Base-by-base conservation (phyloP, 345 rosid species). In the Sonneratia alba region DNA sequence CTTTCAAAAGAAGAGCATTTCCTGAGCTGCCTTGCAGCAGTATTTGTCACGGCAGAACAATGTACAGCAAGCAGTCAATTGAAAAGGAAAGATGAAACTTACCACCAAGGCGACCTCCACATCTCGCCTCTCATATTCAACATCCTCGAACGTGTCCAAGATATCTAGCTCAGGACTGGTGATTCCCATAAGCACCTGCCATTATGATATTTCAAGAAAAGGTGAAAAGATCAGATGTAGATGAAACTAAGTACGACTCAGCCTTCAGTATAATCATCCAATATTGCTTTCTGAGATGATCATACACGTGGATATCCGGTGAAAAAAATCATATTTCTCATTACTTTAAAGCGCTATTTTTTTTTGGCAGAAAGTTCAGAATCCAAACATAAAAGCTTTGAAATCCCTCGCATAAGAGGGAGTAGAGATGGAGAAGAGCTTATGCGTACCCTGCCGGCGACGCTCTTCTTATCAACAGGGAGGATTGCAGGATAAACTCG, bases 401-500 rank as follows among this genome's bases (percentile, higher is more conserved):
- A 22, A 47, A 13, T 47, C 5, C 13, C 13, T 47, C 15, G 51
- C 51, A 13, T 2, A 47, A 9, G 51, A 13, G 51, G 15, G 13
- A 47, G 13, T 47, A 47, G 51, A 47, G 51, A 57, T 4, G 22
- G 0, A 34, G 4, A 13, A 22, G 19, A n/a, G 13, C 69, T 18
- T 42, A 22, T 22, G 49, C 24, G 36, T 34, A 88, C 98, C 87
- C 57, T 88, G 73, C 98, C 97, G 0, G 72, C 64, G 61, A 92
- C 90, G 43, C 75, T 68, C 72, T 79, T 59, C 67, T 71, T 79
- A 48, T 75, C 77, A 21, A 86, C 81, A 1, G 97, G 94, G 14
- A 89, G 77, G 79, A 95, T 90, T 38, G 98, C 94, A 2, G 99
- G 99, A 87, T 95, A 92, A 59, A 90, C 85, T 18, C 98, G 89